Evolutionary conservation across 2,329 filamentous ascomycete species (phyloP), one percentile per base, ranked within the genome.

Genomic region (Trichoderma brevicompactum): DNA sequence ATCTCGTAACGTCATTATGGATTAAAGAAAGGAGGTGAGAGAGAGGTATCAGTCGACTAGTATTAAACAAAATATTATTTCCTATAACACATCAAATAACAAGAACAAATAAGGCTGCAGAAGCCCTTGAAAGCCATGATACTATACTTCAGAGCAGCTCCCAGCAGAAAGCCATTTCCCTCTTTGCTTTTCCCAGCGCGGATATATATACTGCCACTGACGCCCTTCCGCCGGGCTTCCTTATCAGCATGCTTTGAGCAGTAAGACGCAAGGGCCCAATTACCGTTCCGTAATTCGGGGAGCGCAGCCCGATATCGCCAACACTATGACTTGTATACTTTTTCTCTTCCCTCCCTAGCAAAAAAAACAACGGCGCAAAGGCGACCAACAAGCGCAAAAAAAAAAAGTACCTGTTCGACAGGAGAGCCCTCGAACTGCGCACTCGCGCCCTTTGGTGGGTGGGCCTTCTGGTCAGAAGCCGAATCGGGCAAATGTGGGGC

Each of bases 211-310:
- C 17, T 5, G 9, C 23, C 17, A 28, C 46, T 9, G 5, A 49
- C 9, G 3, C 36, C 52, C 36, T 54, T 54, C 36, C 28, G 48
- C 12, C 48, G n/a, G 13, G 36, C 2, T 23, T 41, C 5, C 6
- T 48, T 10, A 32, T 46, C 28, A 28, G 12, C 17, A 10, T 17
- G 8, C 5, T 38, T 44, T 23, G 28, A 28, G 13, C 40, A 44
- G 2, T 34, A 34, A 28, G 28, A 19, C 28, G 23, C 59, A 63
- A 38, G 49, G 59, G 17, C 12, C 38, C 19, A 63, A 19, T 36
- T 17, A 40, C 49, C 48, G 40, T 54, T 63, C 59, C 59, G 59
- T 46, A 54, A 32, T 46, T 63, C 59, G 59, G 59, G 40, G 38
- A 36, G n/a, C 6, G 10, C 10, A 6, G 38, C 40, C 59, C 59